Conservation (phyloP, 331 rosid species). For the Rosa hybrid region DNA sequence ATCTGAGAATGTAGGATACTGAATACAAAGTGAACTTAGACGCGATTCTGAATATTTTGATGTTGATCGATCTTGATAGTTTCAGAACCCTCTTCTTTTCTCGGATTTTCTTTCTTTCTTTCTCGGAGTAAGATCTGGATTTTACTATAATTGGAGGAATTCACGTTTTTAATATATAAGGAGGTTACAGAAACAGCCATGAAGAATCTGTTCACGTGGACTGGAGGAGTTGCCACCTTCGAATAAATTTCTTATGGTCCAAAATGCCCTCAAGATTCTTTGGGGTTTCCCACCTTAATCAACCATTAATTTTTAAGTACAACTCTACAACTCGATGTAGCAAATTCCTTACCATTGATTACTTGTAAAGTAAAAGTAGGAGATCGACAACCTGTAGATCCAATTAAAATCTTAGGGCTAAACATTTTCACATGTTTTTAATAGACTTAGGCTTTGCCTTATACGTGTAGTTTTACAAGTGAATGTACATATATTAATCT, state of each 20-base stretch:
- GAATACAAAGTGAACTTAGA: background rate
- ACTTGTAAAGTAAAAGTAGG: background rate
- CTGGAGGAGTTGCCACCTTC: constrained; percentile 16
- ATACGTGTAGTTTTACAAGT: too few species aligned
- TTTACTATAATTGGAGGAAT: constrained; percentile 14
- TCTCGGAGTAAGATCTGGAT: constrained; percentile 25
- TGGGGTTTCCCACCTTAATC: background rate
- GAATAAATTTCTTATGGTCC: constrained; percentile 14
- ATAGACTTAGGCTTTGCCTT: background rate
- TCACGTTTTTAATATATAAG: constrained; percentile 1
- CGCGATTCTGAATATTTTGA: background rate
- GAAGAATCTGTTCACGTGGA: constrained; percentile 42
- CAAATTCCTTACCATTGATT: background rate
- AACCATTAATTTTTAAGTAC: background rate
- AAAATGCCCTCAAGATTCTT: constrained; percentile 22
- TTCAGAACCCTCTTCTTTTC: constrained; percentile 10
- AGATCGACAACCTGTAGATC: background rate
- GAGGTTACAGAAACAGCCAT: constrained; percentile 22
- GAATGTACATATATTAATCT: too few species aligned
- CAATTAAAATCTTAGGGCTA: background rate
- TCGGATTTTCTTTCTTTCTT: background rate
- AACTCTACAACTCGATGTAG: background rate
- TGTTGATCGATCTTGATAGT: constrained; percentile 11
- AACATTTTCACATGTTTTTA: too few species aligned
- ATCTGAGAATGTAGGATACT: background rate